Evolutionary conservation across 2,329 filamentous ascomycete species (phyloP), one percentile per base, ranked within the genome.

Genomic region (Calcarisporium arbuscula): DNA sequence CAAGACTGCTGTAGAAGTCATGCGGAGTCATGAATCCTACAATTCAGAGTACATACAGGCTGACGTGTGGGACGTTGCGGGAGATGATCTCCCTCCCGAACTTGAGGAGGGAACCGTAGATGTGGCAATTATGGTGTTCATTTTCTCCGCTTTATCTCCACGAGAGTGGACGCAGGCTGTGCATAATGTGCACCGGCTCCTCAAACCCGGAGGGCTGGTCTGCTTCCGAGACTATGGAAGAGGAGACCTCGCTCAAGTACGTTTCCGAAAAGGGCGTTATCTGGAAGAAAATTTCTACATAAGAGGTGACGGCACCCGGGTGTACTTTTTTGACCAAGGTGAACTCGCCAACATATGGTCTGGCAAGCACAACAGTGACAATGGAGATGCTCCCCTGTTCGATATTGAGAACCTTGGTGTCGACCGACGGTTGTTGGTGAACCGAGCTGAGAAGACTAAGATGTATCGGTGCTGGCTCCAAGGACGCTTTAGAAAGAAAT

Each of bases 381-480:
- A 51, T 20, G 53, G 49, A 32, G 47, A 51, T 36, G 43, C 46
- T 22, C 49, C 60, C 32, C 47, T 53, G 36, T 87, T 96, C 49
- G 76, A 87, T 31, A 65, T 95, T 30, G 65, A 84, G 36, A 77
- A 92, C 30, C 72, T 96, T 22, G 92, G 82, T 18, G 74, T 90
- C 36, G 92, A 98, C 57, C 80, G 87, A 45, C 79, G 92, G 40
- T 72, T 98, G 67, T 72, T 98, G 36, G 87, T 98, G 36, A 98
- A 98, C 58, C 78, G 92, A 45, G 85, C 89, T 35, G 77, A 82
- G 52, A 83, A 88, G 62, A 68, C 95, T 31, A 98, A 96, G 65
- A 98, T 98, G 92, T 96, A 96, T 61, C 79, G 92, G 41, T 96
- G 90, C 67, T 98, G 92, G 88, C 77, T 94, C 57, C 86, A 94